These are phyloP conservation scores for Astragalus membranaceus DNA, from an alignment of 306 rosid species.

Conservation along the genomic window DNA sequence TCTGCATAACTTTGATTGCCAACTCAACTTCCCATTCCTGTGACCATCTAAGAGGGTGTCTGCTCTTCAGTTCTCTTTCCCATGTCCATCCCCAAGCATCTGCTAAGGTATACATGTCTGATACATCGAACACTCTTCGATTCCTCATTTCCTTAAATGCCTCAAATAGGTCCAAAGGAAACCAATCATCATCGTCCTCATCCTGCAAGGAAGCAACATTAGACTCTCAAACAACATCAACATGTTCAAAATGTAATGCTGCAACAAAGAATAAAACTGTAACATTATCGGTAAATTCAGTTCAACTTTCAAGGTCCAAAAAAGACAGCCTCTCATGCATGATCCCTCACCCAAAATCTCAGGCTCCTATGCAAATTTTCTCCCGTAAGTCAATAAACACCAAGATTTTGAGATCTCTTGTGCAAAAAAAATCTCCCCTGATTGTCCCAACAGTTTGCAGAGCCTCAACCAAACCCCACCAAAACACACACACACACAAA, in stretches of 20 bases:
- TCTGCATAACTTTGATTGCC: slow-evolving; percentile 74
- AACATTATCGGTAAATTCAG: slow-evolving; percentile 8
- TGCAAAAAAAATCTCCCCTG: not conserved
- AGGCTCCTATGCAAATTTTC: not conserved
- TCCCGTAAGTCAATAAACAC: not conserved
- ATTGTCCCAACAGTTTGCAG: slow-evolving; percentile 3
- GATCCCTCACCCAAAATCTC: slow-evolving; percentile 7
- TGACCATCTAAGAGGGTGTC: slow-evolving; percentile 77
- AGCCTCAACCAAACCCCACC: not conserved
- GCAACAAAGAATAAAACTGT: slow-evolving; percentile 6
- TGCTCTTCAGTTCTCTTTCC: slow-evolving; percentile 70
- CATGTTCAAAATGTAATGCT: slow-evolving; percentile 6
- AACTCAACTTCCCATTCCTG: slow-evolving; percentile 93
- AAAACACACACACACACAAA: not conserved
- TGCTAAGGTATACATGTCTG: slow-evolving; percentile 92
- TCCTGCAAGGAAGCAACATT: slow-evolving; percentile 39
- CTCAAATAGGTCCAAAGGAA: slow-evolving; percentile 73
- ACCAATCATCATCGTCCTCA: slow-evolving; percentile 93
- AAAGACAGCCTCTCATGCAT: slow-evolving; percentile 5
- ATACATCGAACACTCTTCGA: slow-evolving; percentile 73
- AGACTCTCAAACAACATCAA: slow-evolving; percentile 2
- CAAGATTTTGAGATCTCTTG: slow-evolving; percentile 11
- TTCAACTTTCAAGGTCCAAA: not conserved
- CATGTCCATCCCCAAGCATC: slow-evolving; percentile 99
- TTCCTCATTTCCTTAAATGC: slow-evolving; percentile 90